A percentile compares a stretch with the other conserved stretches of the same genome.
Evolutionary conservation across 208 protist species (phyloP).

Genomic region (Naegleria fowleri): DNA sequence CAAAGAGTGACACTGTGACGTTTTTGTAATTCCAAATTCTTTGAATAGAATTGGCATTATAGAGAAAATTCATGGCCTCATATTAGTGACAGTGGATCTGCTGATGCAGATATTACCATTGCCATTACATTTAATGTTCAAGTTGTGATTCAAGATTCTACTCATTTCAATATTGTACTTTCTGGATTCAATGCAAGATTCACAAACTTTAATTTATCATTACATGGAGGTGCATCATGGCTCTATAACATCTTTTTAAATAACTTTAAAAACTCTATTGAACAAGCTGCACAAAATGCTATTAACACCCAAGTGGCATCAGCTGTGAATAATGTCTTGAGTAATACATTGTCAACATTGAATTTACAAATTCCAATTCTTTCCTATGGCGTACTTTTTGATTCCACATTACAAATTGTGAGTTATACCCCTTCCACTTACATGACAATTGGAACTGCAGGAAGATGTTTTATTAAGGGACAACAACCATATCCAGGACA

Average conservation of each 20-base stretch:
- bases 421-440: neutral
- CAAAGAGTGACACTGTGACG: too few relatives aligned
- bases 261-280: neutral
- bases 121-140: neutral
- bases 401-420: neutral
- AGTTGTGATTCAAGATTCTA: neutral
- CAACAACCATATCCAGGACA: neutral
- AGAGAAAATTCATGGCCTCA: neutral
- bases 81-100: neutral
- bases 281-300: neutral
- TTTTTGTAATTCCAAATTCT: too few relatives aligned
- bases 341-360: neutral
- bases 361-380: neutral
- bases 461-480: neutral
- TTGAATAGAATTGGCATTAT: slow-evolving; percentile 7
- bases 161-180: neutral
- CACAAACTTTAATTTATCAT: neutral
- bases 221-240: slow-evolving; percentile 8
- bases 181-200: neutral
- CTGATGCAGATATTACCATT: neutral
- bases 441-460: neutral
- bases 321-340: neutral
- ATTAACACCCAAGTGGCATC: neutral
- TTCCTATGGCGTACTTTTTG: neutral
- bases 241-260: neutral